Conservation (phyloP, 371 early-diverging fungal species). For the Mucor piriformis region DNA sequence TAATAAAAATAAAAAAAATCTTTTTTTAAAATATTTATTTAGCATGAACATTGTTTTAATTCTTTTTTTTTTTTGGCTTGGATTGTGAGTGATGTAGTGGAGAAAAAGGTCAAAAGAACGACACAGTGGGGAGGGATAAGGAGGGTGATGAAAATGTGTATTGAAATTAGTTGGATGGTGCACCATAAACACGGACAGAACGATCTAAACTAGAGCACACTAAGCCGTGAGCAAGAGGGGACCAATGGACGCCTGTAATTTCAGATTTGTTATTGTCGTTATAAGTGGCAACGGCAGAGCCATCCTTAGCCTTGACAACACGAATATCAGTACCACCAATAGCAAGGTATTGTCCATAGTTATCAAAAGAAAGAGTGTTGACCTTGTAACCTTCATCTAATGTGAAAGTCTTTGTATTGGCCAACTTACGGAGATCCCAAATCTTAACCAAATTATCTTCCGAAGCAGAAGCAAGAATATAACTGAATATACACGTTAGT, state of each 20-base stretch:
- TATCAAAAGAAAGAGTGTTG: conserved; percentile 75
- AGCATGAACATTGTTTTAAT: not conserved
- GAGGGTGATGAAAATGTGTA: not conserved
- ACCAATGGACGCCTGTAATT: conserved; percentile 69
- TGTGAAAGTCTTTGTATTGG: conserved; percentile 70
- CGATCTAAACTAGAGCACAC: conserved; percentile 67
- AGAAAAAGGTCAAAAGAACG: not conserved
- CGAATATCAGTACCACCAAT: conserved; percentile 71
- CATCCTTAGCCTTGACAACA: conserved; percentile 80
- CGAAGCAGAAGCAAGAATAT: conserved; percentile 79
- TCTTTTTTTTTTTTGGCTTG: not conserved
- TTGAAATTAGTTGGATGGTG: conserved; percentile 7
- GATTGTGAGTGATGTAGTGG: not conserved
- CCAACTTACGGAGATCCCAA: conserved; percentile 92
- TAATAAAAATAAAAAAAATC: not conserved
- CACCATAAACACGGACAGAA: conserved; percentile 61
- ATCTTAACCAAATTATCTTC: conserved; percentile 75
- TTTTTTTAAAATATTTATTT: not conserved
- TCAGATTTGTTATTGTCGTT: conserved; percentile 55
- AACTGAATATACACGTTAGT: conserved; percentile 35
- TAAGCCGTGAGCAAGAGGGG: conserved; percentile 59
- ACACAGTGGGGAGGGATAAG: not conserved
- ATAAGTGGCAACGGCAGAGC: conserved; percentile 64
- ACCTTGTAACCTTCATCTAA: conserved; percentile 62
- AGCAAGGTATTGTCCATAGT: conserved; percentile 83